Evolutionary conservation across 495 filamentous ascomycete genomes (phyloP).

Genomic region (Penicillium angulare): DNA sequence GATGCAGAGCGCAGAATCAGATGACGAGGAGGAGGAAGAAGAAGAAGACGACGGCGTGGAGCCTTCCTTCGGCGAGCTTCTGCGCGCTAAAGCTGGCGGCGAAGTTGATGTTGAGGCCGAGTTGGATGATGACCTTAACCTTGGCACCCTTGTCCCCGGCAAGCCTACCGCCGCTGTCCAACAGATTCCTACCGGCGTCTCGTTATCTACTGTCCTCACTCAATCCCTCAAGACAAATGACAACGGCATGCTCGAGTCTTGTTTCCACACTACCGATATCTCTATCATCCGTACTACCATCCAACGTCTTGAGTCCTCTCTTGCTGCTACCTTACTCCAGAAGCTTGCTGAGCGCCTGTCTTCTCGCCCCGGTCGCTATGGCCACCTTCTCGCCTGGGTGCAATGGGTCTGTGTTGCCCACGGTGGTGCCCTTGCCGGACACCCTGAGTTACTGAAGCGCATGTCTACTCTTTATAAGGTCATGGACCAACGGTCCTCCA

Average conservation of each 20-base stretch:
- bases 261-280: constrained; percentile 74
- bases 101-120: constrained; percentile 73
- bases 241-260: constrained; percentile 80
- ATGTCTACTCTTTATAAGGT: constrained; percentile 77
- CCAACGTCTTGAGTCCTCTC: constrained; percentile 79
- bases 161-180: constrained; percentile 41
- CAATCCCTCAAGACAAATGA: constrained; percentile 94
- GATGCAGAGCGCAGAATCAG: constrained; percentile 39
- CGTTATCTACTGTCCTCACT: constrained; percentile 83
- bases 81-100: constrained; percentile 65
- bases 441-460: constrained; percentile 73
- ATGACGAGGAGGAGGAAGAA: constrained; percentile 44
- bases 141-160: constrained; percentile 37
- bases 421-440: constrained; percentile 83
- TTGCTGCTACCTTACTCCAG: constrained; percentile 73
- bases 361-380: constrained; percentile 81
- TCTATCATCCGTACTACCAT: constrained; percentile 81
- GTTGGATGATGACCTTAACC: constrained; percentile 40
- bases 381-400: constrained; percentile 91
- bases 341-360: constrained; percentile 86
- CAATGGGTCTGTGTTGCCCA: constrained; percentile 95
- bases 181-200: constrained; percentile 69
- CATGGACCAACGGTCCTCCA: constrained; percentile 78
- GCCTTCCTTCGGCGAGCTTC: constrained; percentile 85
- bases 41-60: constrained; percentile 55